Base-by-base conservation (phyloP, 1,284 basidiomycete genomes). In the Sanguinoderma infundibulare region DNA sequence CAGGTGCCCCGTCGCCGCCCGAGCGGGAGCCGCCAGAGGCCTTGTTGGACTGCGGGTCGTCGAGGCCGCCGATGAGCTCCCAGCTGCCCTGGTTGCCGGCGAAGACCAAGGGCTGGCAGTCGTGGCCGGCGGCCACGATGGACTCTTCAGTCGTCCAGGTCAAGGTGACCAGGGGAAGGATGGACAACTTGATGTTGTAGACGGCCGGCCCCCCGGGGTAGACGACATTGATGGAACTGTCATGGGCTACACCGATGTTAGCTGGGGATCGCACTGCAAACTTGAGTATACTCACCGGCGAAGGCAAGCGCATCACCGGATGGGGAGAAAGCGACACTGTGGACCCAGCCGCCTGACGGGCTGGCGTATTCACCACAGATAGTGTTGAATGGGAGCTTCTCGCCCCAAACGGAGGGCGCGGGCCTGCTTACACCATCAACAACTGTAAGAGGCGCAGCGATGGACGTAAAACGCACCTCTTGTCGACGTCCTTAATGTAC, bases 311-410 rank as follows among this genome's bases (percentile, higher is more conserved):
- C 85, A 72, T 98, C 91, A 30, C 98, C 98, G 17, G 91, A 94
- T 1, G 97, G 97, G 34, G 96, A 98, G 81, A 99, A 99, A 5
- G 89, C 92, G 49, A 99, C 94, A 40, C 91, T 84, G 71, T 99
- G 97, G 3, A 99, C 96, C 97, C 98, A 99, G 14, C 98, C 98
- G 44, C 96, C 95, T 49, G 91, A 86, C 0, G 95, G 91, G 66
- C 91, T 94, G 35, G 82, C 75, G 73, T 92, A 99, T 75, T 99
- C 98, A 55, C 95, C 98, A 67, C 97, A 99, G 63, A 99, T 84
- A 0, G 98, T 98, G 73, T 97, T 97, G 81, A 99, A 99, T 0
- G 98, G 98, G 2, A 99, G 83, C 66, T 97, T 94, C 69, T 97
- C 96, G 38, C 98, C 98, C 98, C 98, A 99, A 0, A 97, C 91